phyloP scores from a whole-genome alignment of 345 rosid genomes.

The Kandelia obovata region DNA sequence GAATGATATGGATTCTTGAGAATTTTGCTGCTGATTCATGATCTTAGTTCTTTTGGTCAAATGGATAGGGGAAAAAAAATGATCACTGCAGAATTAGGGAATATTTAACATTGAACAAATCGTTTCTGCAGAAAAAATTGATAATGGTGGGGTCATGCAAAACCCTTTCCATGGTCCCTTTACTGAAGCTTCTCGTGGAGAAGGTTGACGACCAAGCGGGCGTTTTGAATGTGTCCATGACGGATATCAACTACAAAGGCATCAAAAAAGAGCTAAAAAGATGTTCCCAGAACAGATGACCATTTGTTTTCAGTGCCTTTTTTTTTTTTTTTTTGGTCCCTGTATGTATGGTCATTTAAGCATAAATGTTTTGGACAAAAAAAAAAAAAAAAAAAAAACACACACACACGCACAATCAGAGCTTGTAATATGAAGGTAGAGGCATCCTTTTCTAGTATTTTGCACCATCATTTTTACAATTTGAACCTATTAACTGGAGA shows the following conservation, averaged over 20 bases:
- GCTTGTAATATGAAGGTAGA: too few species aligned
- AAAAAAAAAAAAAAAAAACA: too few species aligned
- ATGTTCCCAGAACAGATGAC: conserved; percentile 28
- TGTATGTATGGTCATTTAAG: too few species aligned
- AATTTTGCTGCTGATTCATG: background rate
- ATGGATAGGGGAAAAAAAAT: background rate
- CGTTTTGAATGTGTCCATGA: conserved; percentile 39
- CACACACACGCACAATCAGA: too few species aligned
- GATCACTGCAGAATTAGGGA: background rate
- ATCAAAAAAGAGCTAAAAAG: conserved; percentile 14
- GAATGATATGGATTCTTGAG: background rate
- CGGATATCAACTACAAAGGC: conserved; percentile 32
- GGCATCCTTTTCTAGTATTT: too few species aligned
- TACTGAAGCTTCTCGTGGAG: conserved; percentile 74
- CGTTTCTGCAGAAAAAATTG: conserved; percentile 63
- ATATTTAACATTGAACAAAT: background rate
- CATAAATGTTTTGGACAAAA: too few species aligned
- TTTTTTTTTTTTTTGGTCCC: too few species aligned
- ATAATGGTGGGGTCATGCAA: conserved; percentile 82
- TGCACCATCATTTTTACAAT: too few species aligned
- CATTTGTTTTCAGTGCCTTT: background rate
- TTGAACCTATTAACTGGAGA: too few species aligned
- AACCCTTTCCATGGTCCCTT: conserved; percentile 75
- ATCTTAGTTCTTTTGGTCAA: background rate
- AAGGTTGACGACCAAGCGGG: conserved; percentile 72